Base-by-base conservation (phyloP, 768 basidiomycete genomes). In the Leccinum variicolor region DNA sequence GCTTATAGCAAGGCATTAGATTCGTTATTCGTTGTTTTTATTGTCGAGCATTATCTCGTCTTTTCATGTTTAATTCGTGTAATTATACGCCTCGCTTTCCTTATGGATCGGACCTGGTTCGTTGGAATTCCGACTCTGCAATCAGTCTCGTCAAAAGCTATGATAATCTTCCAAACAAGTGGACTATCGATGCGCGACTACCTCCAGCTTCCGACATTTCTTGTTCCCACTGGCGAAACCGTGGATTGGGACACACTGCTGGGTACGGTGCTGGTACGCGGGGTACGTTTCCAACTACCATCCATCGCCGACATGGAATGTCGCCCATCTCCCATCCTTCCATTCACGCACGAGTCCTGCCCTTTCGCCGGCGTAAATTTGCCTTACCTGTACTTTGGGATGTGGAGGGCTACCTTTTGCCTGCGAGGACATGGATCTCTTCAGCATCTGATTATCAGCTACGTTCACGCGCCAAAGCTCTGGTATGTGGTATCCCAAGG, bases 351-450 rank as follows among this genome's bases (percentile, higher is more conserved):
- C n/a, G n/a, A n/a, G 76, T 97, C 26, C 75, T 92, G 0, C 90
- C 90, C 1, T 79, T 6, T 75, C 79, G 39, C 96, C 1, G 97
- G 97, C 9, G 97, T 98, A 49, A 98, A 98, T 68, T 88, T 94
- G 3, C 96, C 96, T 0, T 98, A 98, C 70, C 82, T 98, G 2
- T 98, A 98, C 74, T 98, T 95, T 70, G 97, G 97, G 62, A 98
- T 98, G 95, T 98, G 97, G 97, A 81, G 94, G 53, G 96, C 96
- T 23, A 94, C 94, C 0, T 98, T 98, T n/a, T n/a, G n/a, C n/a
- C n/a, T 73, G 92, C 94, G n/a, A n/a, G n/a, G n/a, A n/a, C n/a
- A n/a, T n/a, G n/a, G 97, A 99, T 68, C 80, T 99, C 1, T 98
- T 96, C 74, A 95, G 93, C 56, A 28, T 28, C 26, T 28, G 23